Evolutionary conservation across 2,329 filamentous ascomycete genomes (phyloP).

Genomic region (Dothidotthia symphoricarpi): DNA sequence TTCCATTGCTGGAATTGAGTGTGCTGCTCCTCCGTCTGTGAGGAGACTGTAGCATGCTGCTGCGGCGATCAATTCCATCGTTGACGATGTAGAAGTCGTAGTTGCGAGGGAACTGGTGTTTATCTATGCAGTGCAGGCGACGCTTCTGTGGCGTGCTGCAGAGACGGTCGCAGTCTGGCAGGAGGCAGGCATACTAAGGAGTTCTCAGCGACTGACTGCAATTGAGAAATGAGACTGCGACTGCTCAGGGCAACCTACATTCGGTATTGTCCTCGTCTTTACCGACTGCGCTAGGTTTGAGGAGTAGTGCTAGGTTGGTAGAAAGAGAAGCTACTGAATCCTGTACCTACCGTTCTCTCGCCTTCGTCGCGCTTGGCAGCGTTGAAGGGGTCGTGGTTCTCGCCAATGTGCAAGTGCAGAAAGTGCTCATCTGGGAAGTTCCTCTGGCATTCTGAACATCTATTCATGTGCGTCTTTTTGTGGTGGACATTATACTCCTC

Average conservation of each 20-base stretch:
- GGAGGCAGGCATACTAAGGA: conserved; percentile 77
- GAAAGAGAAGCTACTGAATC: conserved; percentile 2
- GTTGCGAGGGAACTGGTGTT: conserved; percentile 78
- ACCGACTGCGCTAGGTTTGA: no score
- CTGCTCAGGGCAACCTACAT: conserved; percentile 1
- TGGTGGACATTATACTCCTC: conserved; percentile 88
- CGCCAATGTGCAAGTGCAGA: conserved; percentile 80
- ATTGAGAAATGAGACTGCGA: neutral
- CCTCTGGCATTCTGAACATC: conserved; percentile 78
- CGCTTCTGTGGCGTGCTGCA: conserved; percentile 83
- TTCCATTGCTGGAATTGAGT: conserved; percentile 15
- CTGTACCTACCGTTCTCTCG: conserved; percentile 72
- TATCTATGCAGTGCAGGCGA: conserved; percentile 85
- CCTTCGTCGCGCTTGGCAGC: conserved; percentile 72
- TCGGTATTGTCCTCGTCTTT: neutral
- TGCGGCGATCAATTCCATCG: conserved; percentile 82
- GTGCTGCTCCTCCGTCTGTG: conserved; percentile 37
- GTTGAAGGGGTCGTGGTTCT: conserved; percentile 82
- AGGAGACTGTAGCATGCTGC: conserved; percentile 65
- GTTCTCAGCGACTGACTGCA: conserved; percentile 9
- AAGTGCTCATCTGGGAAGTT: conserved; percentile 87
- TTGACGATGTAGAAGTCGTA: conserved; percentile 64
- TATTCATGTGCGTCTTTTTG: conserved; percentile 73
- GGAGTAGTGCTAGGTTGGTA: neutral
- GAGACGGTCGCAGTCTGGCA: conserved; percentile 81